Conservation (phyloP, 202 grass and related monocot genomes). For the Setaria italica region DNA sequence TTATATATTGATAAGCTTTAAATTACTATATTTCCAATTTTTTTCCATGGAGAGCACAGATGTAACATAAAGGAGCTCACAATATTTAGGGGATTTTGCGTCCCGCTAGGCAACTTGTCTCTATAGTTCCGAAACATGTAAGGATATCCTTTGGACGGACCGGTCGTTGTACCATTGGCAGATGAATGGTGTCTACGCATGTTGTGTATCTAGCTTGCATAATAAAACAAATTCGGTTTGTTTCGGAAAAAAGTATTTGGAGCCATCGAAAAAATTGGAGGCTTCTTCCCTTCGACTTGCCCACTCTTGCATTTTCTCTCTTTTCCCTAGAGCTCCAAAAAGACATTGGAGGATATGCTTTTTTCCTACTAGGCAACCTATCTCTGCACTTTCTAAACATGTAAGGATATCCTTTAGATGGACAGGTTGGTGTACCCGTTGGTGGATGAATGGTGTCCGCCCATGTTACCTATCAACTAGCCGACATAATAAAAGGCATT, state of each 20-base stretch:
- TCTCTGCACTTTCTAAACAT: too few species aligned
- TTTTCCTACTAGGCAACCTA: too few species aligned
- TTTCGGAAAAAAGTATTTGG: background rate
- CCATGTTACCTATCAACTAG: too few species aligned
- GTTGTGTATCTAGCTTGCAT: background rate
- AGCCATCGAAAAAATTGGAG: background rate
- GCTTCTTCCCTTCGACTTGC: background rate
- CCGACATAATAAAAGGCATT: too few species aligned
- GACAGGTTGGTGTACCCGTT: too few species aligned
- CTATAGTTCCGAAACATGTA: background rate
- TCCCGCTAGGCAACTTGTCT: background rate
- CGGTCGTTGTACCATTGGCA: background rate
- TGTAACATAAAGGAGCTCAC: background rate
- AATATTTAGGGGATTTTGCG: background rate
- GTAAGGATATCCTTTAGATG: too few species aligned
- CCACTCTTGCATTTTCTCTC: background rate
- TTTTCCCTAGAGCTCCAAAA: background rate
- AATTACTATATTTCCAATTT: background rate
- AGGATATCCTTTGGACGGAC: background rate
- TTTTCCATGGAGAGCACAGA: background rate
- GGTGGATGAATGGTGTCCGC: too few species aligned
- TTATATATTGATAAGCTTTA: background rate
- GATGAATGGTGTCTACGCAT: background rate
- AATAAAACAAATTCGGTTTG: background rate
- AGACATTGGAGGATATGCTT: too few species aligned